phyloP scores from a whole-genome alignment of 2,329 filamentous ascomycete species.

The Pestalotiopsis sp. region DNA sequence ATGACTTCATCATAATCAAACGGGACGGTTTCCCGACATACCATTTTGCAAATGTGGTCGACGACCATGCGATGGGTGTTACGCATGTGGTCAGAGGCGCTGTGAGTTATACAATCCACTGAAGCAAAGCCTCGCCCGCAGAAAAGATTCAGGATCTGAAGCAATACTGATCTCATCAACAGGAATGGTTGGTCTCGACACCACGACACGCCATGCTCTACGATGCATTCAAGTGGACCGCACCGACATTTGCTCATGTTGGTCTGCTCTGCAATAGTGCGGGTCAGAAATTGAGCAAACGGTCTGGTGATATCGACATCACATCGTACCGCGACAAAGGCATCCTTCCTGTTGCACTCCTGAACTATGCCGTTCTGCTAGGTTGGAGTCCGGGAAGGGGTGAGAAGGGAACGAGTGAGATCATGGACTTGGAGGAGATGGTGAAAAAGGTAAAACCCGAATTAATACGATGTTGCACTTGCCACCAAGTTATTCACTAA shows the following conservation, averaged over 20 bases:
- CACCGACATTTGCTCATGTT: constrained; percentile 79
- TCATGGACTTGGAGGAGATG: constrained; percentile 73
- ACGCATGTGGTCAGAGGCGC: constrained; percentile 93
- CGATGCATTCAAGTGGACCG: constrained; percentile 73
- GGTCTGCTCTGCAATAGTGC: constrained; percentile 71
- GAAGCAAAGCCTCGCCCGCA: background rate
- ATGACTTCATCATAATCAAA: constrained; percentile 90
- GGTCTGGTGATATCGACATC: constrained; percentile 61
- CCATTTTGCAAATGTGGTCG: constrained; percentile 95
- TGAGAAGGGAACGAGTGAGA: constrained; percentile 56
- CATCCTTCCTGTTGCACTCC: constrained; percentile 52
- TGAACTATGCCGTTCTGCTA: constrained; percentile 83
- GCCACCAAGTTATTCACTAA: background rate
- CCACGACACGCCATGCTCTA: constrained; percentile 75
- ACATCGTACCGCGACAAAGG: constrained; percentile 51
- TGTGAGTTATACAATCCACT: constrained; percentile 43
- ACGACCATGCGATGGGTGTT: constrained; percentile 94
- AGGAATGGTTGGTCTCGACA: constrained; percentile 96
- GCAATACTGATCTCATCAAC: constrained; percentile 9
- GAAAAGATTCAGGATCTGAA: background rate
- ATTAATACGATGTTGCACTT: constrained; percentile 13
- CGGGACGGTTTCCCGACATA: constrained; percentile 93
- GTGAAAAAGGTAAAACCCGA: constrained; percentile 62
- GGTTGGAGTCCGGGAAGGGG: constrained; percentile 69
- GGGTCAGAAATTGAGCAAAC: constrained; percentile 85